These are phyloP conservation scores for Lentinula lateritia DNA, from an alignment of 768 basidiomycete genomes.

Conservation along the genomic window DNA sequence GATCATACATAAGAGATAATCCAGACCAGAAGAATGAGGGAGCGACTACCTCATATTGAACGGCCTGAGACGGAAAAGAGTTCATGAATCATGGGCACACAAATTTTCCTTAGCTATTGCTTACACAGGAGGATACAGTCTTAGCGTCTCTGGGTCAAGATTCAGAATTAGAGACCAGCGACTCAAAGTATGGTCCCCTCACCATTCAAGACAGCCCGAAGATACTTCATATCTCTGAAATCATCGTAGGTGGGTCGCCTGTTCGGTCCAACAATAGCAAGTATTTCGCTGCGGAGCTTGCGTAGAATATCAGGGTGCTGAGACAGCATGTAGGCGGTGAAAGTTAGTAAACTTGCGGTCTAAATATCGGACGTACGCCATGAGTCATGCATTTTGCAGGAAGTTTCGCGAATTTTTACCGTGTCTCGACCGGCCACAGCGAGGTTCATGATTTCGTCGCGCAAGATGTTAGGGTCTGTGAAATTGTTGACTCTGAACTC, in stretches of 20 bases:
- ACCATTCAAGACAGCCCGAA: constrained; percentile 54
- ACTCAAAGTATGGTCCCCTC: neutral
- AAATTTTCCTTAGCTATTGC: neutral
- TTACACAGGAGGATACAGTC: constrained; percentile 46
- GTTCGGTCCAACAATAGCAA: constrained; percentile 36
- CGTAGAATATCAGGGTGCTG: constrained; percentile 40
- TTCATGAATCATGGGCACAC: neutral
- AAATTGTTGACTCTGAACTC: neutral
- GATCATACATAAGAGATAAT: too few relatives aligned
- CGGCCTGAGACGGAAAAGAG: constrained; percentile 13
- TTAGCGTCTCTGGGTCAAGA: constrained; percentile 35
- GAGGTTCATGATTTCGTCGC: constrained; percentile 41
- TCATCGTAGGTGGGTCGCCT: constrained; percentile 47
- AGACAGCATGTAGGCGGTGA: constrained; percentile 49
- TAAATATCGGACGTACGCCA: constrained; percentile 10
- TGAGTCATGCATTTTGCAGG: neutral
- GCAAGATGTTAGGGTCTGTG: constrained; percentile 32
- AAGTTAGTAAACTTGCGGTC: constrained; percentile 49
- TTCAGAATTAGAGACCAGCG: neutral
- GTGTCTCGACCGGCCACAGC: constrained; percentile 43
- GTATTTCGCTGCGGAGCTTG: constrained; percentile 46
- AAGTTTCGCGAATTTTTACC: constrained; percentile 10
- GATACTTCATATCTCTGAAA: constrained; percentile 52
- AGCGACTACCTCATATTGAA: neutral
- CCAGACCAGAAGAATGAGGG: neutral